These are phyloP conservation scores for Saccharum spontaneum DNA, from an alignment of 176 grass and related monocot genomes.

Conservation along the genomic window DNA sequence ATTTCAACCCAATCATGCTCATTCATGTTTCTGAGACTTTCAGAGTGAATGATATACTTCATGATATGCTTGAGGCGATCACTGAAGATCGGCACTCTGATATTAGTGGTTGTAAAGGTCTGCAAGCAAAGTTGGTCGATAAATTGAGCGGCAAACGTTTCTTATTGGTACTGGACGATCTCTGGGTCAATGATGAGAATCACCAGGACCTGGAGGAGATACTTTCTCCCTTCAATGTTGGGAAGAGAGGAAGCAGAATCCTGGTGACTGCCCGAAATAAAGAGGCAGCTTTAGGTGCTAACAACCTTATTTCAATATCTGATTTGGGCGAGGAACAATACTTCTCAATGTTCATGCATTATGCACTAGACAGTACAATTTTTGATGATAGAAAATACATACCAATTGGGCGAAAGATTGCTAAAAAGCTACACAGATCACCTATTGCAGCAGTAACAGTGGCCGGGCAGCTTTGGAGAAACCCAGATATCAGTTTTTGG, in stretches of 20 bases:
- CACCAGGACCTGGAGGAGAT: not conserved
- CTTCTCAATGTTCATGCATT: not conserved
- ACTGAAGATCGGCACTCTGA: not conserved
- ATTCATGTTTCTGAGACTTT: not conserved
- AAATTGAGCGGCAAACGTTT: not conserved
- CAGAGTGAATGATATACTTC: not conserved
- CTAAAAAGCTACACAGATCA: constrained; percentile 17
- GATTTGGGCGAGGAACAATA: not conserved
- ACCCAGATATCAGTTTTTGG: not conserved
- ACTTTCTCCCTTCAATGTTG: not conserved
- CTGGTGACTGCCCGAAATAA: constrained; percentile 16
- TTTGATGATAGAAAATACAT: not conserved
- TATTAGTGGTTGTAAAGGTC: not conserved
- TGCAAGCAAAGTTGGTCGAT: not conserved
- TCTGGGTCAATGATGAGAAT: constrained; percentile 10
- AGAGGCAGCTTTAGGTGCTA: not conserved
- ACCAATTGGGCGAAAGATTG: not conserved
- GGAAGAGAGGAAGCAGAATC: constrained; percentile 30
- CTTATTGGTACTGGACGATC: constrained; percentile 40
- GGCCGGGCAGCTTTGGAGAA: not conserved
- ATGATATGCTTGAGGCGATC: not conserved
- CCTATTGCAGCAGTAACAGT: constrained; percentile 37
- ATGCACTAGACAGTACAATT: not conserved
- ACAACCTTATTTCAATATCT: not conserved
- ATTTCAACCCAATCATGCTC: not conserved